Conservation (phyloP, 2,329 filamentous ascomycete species). For the Alternaria conjuncta region DNA sequence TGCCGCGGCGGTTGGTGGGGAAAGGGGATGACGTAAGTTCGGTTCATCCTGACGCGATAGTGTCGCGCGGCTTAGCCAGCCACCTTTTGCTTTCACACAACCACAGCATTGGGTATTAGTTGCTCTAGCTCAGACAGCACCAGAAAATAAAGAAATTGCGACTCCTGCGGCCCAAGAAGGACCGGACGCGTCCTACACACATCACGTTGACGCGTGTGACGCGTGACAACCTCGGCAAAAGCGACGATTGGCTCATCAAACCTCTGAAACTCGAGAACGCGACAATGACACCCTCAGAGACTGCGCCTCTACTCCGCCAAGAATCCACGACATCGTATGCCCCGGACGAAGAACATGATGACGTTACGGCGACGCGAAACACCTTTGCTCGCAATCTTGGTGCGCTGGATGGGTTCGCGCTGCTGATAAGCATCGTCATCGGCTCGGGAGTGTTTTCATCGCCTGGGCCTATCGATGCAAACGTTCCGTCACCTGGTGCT, state of each 20-base stretch:
- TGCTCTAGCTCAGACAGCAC: not conserved
- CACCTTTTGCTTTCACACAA: not conserved
- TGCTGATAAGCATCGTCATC: slow-evolving; percentile 69
- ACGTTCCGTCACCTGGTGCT: slow-evolving; percentile 67
- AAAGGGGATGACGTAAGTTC: slow-evolving; percentile 8
- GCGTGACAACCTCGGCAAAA: not conserved
- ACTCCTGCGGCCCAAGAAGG: not conserved
- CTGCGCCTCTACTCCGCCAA: slow-evolving; percentile 28
- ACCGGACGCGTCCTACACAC: not conserved
- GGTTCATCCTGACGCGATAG: slow-evolving; percentile 10
- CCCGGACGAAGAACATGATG: slow-evolving; percentile 20
- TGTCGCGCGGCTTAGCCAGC: not conserved
- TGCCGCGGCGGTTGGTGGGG: not conserved
- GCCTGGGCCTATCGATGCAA: slow-evolving; percentile 67
- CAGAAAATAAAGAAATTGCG: not conserved
- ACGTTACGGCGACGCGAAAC: slow-evolving; percentile 21
- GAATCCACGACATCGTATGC: slow-evolving; percentile 11
- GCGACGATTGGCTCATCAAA: not conserved
- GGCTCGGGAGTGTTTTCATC: slow-evolving; percentile 71
- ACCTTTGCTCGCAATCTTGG: slow-evolving; percentile 43
- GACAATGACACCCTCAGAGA: slow-evolving; percentile 32
- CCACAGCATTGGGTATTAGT: not conserved
- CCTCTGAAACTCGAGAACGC: not conserved
- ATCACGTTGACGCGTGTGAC: not conserved
- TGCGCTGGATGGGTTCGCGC: slow-evolving; percentile 57